Conservation (phyloP, 2,329 filamentous ascomycete species). For the Monosporascus sp. region DNA sequence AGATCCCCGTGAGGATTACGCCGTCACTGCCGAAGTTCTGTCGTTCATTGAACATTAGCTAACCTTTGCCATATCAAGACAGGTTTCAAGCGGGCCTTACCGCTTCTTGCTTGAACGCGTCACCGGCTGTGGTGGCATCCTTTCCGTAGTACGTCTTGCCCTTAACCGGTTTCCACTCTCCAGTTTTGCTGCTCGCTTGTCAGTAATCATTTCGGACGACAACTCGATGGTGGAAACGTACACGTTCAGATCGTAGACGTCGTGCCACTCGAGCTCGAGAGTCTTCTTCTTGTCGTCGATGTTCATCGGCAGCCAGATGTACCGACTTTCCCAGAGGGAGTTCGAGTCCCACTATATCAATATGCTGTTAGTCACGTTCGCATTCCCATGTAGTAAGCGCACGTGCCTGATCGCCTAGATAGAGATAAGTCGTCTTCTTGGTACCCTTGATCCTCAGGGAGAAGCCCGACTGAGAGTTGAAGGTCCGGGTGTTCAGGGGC, state of each 20-base stretch:
- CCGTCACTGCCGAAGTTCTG: conserved; percentile 42
- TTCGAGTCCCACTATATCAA: conserved; percentile 43
- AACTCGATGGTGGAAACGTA: conserved; percentile 17
- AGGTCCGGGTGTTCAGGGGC: conserved; percentile 45
- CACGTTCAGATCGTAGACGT: conserved; percentile 51
- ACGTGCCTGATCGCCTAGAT: conserved; percentile 39
- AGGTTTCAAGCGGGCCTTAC: conserved; percentile 6
- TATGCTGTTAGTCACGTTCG: not conserved
- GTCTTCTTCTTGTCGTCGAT: conserved; percentile 48
- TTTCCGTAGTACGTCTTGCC: conserved; percentile 43
- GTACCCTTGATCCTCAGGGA: conserved; percentile 41
- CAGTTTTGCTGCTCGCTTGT: conserved; percentile 32
- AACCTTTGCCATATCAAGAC: not conserved
- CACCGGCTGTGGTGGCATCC: conserved; percentile 38
- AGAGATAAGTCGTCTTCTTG: conserved; percentile 44
- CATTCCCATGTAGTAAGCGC: not conserved
- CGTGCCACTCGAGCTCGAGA: conserved; percentile 46
- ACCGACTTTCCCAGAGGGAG: conserved; percentile 51
- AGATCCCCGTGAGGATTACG: conserved; percentile 45
- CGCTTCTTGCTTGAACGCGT: conserved; percentile 51
- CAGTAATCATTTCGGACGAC: not conserved
- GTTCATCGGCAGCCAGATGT: conserved; percentile 51
- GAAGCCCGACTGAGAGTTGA: conserved; percentile 49
- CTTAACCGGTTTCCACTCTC: conserved; percentile 39
- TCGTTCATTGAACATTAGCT: conserved; percentile 8